These are phyloP conservation scores for Fraxinus dipetala DNA, from an alignment of 305 asterid species.

Conservation along the genomic window DNA sequence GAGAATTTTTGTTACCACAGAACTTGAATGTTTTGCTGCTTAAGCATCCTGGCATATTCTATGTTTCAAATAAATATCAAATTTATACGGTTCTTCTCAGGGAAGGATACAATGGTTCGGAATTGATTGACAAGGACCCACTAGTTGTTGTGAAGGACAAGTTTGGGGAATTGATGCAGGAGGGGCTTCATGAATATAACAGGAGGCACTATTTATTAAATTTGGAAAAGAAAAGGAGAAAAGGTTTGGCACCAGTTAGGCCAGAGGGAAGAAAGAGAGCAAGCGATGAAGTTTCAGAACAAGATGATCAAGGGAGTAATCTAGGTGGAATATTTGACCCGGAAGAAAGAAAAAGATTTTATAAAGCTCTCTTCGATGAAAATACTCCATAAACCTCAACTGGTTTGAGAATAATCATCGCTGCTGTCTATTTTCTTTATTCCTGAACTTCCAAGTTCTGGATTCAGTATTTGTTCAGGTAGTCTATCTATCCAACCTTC, in stretches of 20 bases:
- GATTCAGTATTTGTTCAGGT: background rate
- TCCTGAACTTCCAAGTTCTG: background rate
- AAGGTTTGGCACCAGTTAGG: slow-evolving; percentile 38
- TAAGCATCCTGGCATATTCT: slow-evolving; percentile 86
- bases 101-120: slow-evolving; percentile 70
- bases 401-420: background rate
- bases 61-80: slow-evolving; percentile 73
- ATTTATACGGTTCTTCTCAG: slow-evolving; percentile 78
- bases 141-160: slow-evolving; percentile 80
- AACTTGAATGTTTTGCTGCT: slow-evolving; percentile 68
- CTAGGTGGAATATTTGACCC: slow-evolving; percentile 78
- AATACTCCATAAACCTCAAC: slow-evolving; percentile 33
- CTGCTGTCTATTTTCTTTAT: background rate
- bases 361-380: slow-evolving; percentile 67
- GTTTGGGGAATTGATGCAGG: slow-evolving; percentile 87
- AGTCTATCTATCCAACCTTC: background rate
- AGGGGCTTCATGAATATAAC: slow-evolving; percentile 80
- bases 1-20: slow-evolving; percentile 70
- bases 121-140: slow-evolving; percentile 74
- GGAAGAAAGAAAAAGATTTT: slow-evolving; percentile 80
- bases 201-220: slow-evolving; percentile 60
- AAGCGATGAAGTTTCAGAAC: slow-evolving; percentile 25
- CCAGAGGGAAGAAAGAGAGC: slow-evolving; percentile 31
- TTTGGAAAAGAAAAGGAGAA: slow-evolving; percentile 67
- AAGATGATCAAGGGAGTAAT: slow-evolving; percentile 53